Evolutionary conservation across 169 alveolate species (phyloP).

Genomic region (Miamiensis avidus): DNA sequence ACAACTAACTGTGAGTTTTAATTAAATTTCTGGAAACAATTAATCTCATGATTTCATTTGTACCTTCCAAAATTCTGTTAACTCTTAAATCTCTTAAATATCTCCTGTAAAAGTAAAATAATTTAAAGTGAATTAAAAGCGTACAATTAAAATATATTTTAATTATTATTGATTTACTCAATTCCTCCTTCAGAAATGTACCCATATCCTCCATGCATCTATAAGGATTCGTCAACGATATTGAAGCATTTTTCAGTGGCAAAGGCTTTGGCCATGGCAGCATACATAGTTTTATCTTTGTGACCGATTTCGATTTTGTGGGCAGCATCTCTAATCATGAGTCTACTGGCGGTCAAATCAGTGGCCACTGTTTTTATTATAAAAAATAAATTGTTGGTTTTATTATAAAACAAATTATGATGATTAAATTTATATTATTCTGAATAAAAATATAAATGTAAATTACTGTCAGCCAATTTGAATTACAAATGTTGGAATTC

Average conservation of each 20-base stretch:
- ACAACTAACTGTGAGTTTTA: too few relatives aligned
- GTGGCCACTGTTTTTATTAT: too few relatives aligned
- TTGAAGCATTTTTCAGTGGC: conserved; percentile 76
- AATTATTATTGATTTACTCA: background rate
- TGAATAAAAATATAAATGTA: background rate
- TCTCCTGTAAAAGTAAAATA: conserved; percentile 25
- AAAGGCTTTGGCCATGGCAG: conserved; percentile 77
- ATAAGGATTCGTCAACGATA: conserved; percentile 63
- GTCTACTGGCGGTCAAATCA: conserved; percentile 66
- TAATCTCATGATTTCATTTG: conserved; percentile 78
- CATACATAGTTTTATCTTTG: conserved; percentile 54
- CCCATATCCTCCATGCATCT: conserved; percentile 84
- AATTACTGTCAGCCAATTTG: conserved; percentile 56
- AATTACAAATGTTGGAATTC: conserved; percentile 62
- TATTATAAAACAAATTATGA: too few relatives aligned
- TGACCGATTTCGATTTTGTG: conserved; percentile 48
- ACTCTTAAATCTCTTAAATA: conserved; percentile 79
- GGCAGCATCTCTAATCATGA: conserved; percentile 77
- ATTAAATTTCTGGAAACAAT: conserved; percentile 56
- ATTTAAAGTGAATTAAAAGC: background rate
- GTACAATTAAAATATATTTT: too few relatives aligned
- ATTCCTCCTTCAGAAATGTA: conserved; percentile 51
- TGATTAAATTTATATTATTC: too few relatives aligned
- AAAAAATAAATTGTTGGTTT: too few relatives aligned
- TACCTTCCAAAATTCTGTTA: conserved; percentile 76